Base-by-base conservation (phyloP, 2,329 filamentous ascomycete genomes). In the Penicillium paneum region DNA sequence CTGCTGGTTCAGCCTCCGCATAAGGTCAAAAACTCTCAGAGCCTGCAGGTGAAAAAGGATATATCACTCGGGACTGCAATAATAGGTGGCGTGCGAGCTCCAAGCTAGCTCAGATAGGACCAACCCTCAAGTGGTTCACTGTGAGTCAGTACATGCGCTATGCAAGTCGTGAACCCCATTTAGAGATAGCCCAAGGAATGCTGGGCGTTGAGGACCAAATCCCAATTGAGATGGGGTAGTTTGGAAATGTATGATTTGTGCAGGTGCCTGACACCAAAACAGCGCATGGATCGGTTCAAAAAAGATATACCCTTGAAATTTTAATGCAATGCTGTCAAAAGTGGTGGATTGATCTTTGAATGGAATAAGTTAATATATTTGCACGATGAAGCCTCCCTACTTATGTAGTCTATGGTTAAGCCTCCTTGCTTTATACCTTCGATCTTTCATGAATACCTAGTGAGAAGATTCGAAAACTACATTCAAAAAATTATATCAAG, bases 1-100 rank as follows among this genome's bases (percentile, higher is more conserved):
- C 67, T 44, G 60, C 66, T 13, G 65, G 64, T 38, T 57, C 62
- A 19, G 66, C 70, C 45, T 70, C 70, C 34, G 67, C 70, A 39
- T 74, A 61, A 71, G 21, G 21, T 44, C 29, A 21, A 52, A 48
- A 32, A 21, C 24, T 10, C 15, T 12, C 5, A 43, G 26, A 31
- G 36, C 17, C 15, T 4, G 41, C 39, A 42, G n/a, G 24, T 28
- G 17, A 50, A 32, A 15, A 50, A 44, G 28, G 36, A 52, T n/a
- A 50, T 50, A 35, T 43, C 32, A 32, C 45, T 26, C 29, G 32
- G 21, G 36, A 15, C 26, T 52, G 38, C 32, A 38, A 32, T 19
- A 38, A 32, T 19, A 47, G 12, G 35, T 46, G 34, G 40, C 38
- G 15, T n/a, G 31, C 24, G 34, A 34, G 36, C 32, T 26, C 31